Evolutionary conservation across 169 alveolate genomes (phyloP).

Genomic region (Plasmodium billcollinsi): DNA sequence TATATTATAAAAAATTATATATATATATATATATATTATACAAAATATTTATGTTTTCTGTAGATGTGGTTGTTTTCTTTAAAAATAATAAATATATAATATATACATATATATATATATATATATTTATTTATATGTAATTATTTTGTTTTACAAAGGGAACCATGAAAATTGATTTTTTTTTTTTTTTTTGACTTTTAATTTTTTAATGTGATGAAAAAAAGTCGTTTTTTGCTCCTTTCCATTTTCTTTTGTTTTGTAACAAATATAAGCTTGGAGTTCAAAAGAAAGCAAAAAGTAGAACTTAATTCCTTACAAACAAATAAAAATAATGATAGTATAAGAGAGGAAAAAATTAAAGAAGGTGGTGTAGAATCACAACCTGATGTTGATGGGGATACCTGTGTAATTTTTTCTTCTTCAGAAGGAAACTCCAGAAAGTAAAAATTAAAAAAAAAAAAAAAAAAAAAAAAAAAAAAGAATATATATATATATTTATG

Average conservation of each 20-base stretch:
- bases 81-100: too few species aligned
- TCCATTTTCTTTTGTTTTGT: slow-evolving; percentile 28
- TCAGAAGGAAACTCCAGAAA: slow-evolving; percentile 46
- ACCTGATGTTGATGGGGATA: slow-evolving; percentile 63
- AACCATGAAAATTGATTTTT: slow-evolving; percentile 20
- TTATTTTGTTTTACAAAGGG: background rate
- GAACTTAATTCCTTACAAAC: background rate
- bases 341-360: slow-evolving; percentile 22
- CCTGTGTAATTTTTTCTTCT: slow-evolving; percentile 64
- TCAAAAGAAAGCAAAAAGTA: slow-evolving; percentile 9
- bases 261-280: slow-evolving; percentile 29
- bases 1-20: too few species aligned
- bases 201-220: slow-evolving; percentile 46
- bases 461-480: too few species aligned
- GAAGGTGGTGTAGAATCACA: background rate
- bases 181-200: slow-evolving; percentile 7
- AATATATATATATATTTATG: background rate
- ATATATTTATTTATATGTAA: background rate
- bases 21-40: too few species aligned
- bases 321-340: slow-evolving; percentile 4
- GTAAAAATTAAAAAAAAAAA: background rate
- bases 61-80: too few species aligned
- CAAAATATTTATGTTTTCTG: too few species aligned
- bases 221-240: slow-evolving; percentile 26
- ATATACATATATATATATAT: background rate